A percentile compares a stretch with the other conserved stretches of the same genome.
phyloP scores from a whole-genome alignment of 2,329 filamentous ascomycete species.

The Ophiognomonia clavigignenti-juglandacearum region DNA sequence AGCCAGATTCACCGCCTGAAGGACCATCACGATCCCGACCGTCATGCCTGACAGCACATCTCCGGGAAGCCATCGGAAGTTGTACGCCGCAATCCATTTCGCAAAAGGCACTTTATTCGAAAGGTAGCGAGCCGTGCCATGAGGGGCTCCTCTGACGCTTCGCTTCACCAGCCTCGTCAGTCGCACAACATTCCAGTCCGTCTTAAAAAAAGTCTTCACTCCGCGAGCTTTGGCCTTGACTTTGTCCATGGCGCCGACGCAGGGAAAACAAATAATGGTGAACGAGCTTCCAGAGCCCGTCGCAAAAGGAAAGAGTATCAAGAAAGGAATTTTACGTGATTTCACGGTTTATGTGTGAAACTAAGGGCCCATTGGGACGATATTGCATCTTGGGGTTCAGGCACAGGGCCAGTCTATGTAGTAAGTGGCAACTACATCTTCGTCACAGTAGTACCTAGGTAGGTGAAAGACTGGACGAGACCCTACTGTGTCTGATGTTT shows the following conservation, averaged over 20 bases:
- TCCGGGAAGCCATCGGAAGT: constrained; percentile 1
- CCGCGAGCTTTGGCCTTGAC: neutral
- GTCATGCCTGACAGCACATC: constrained; percentile 6
- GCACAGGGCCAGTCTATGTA: no score
- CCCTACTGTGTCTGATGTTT: no score
- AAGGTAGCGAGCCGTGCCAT: constrained; percentile 5
- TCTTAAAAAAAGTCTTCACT: constrained; percentile 9
- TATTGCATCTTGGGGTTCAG: no score
- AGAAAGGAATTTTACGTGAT: no score
- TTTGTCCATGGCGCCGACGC: constrained; percentile 11
- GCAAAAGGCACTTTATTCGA: constrained; percentile 2
- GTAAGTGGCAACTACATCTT: no score
- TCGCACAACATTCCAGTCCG: constrained; percentile 9
- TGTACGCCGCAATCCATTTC: constrained; percentile 6
- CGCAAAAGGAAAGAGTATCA: no score
- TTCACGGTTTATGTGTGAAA: no score
- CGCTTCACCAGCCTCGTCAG: neutral
- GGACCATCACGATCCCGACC: constrained; percentile 6
- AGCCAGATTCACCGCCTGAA: constrained; percentile 7
- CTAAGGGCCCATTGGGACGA: no score
- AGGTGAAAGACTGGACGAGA: no score
- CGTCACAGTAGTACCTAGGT: no score
- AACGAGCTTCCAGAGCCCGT: no score
- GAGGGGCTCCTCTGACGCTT: constrained; percentile 1
- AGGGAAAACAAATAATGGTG: no score